Evolutionary conservation across 805 yeast species (phyloP), one percentile per base, ranked within the genome.

Genomic region (Grigorovia humatica): DNA sequence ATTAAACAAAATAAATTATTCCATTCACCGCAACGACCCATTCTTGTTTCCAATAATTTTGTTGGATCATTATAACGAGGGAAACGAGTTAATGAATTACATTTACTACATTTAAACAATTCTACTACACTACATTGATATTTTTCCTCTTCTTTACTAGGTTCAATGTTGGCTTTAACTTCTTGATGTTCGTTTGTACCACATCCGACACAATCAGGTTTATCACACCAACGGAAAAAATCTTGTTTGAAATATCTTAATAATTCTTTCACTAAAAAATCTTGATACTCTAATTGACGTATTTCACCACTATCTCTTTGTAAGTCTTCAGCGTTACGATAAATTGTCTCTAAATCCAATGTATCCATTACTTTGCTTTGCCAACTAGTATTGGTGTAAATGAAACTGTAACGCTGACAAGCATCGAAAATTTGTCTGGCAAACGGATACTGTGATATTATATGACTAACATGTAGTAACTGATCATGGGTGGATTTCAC

Each of bases 11-110:
- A 89, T 55, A 91, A 80, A 58, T 86, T 85, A 51, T 90, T 91
- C 95, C 96, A 91, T 65, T 91, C 98, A 0, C 98, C 98, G 68
- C 98, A 91, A 47, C 98, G 74, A 0, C 98, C 98, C 38, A 64
- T 63, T 44, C 88, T 70, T 0, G 83, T 77, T 30, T 77, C 70
- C 15, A 91, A 66, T 23, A 91, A 68, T 53, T 76, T 78, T 0
- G 68, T 69, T 0, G 91, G 85, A 55, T 81, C 77, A 62, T 85
- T 83, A 61, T 85, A 85, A 41, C 98, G 72, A 0, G 96, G 89
- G 56, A 88, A 91, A 47, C 87, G 70, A 15, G 79, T 71, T 1
- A 52, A 50, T 0, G 51, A 43, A 1, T 63, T 55, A 65, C 96
- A 88, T 1, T 57, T 55, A 1, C 54, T 51, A 64, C 96, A 90